Percentiles rank a stretch among this genome's conserved stretches.
phyloP scores from a whole-genome alignment of 805 yeast species.

The Phaffomyces antillensis region DNA sequence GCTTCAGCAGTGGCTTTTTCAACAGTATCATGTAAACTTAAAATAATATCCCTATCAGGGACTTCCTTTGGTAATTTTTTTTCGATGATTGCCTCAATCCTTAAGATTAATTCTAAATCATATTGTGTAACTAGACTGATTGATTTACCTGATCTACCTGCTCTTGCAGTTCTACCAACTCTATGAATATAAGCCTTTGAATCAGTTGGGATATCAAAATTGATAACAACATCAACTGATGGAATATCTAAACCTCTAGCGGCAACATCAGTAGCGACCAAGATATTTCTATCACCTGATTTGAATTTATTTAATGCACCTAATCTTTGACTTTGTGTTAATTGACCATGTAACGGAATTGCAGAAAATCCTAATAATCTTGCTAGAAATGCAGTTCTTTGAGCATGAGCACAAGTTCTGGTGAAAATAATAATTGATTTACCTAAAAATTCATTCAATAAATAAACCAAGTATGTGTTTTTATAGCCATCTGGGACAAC shows the following conservation, averaged over 20 bases:
- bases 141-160: constrained; percentile 84
- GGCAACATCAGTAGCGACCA: constrained; percentile 84
- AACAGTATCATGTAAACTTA: constrained; percentile 75
- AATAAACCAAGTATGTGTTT: constrained; percentile 76
- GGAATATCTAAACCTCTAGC: constrained; percentile 87
- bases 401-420: constrained; percentile 92
- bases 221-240: constrained; percentile 66
- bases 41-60: constrained; percentile 69
- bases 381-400: constrained; percentile 76
- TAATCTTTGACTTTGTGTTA: constrained; percentile 75
- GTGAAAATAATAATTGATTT: constrained; percentile 87
- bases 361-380: constrained; percentile 81
- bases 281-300: constrained; percentile 57
- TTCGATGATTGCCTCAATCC: constrained; percentile 83
- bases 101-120: constrained; percentile 78
- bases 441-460: constrained; percentile 77
- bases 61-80: constrained; percentile 80
- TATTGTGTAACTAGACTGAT: constrained; percentile 89
- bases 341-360: constrained; percentile 90
- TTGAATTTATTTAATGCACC: constrained; percentile 78
- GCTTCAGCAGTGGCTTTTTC: constrained; percentile 92
- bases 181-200: constrained; percentile 80
- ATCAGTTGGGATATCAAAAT: constrained; percentile 77
- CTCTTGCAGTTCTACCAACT: constrained; percentile 95
- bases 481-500: constrained; percentile 90